Evolutionary conservation across 192 early-diverging fungal genomes (phyloP), one percentile per base, ranked within the genome.

Genomic region (Borealophlyctis nickersoniae): DNA sequence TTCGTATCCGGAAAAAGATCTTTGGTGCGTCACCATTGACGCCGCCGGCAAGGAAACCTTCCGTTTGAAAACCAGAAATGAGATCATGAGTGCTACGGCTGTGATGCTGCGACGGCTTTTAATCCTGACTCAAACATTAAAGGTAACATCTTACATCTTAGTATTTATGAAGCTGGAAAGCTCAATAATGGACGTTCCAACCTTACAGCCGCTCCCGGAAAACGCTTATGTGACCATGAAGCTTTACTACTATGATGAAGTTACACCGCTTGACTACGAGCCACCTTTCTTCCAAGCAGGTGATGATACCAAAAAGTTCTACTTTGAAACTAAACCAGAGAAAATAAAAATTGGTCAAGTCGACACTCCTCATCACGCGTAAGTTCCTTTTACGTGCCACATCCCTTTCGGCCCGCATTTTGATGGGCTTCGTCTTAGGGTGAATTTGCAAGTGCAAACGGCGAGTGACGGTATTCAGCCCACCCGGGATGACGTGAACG

Each of bases 191-290:
- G 53, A 55, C 23, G 14, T 55, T 29, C 9, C n/a, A 22, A 61
- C 7, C 28, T 14, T 58, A 11, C 31, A 78, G 76, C 62, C 77
- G 36, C 50, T 78, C 3, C 77, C 77, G 16, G 67, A 58, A 30
- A 67, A 69, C 27, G 72, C 65, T 22, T 73, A 73, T 57, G 50
- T 82, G 39, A 78, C 65, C 4, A 76, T 79, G 57, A 81, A 77
- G 61, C 66, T 82, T 7, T 76, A 72, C 60, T 82, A 82, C 64
- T 82, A 77, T 67, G 80, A 84, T 45, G 64, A 82, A 27, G 53
- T 75, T 27, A 84, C 81, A 1, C 82, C 82, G 7, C 9, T 34
- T 16, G 78, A 83, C 19, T 84, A 84, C 60, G 81, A 84, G 62
- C 82, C 82, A 28, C 81, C 76, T 5, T 66, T 54, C 36, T 84